These are phyloP conservation scores for Gnetum montanum DNA, from an alignment of 75 land plant genomes.

Conservation along the genomic window DNA sequence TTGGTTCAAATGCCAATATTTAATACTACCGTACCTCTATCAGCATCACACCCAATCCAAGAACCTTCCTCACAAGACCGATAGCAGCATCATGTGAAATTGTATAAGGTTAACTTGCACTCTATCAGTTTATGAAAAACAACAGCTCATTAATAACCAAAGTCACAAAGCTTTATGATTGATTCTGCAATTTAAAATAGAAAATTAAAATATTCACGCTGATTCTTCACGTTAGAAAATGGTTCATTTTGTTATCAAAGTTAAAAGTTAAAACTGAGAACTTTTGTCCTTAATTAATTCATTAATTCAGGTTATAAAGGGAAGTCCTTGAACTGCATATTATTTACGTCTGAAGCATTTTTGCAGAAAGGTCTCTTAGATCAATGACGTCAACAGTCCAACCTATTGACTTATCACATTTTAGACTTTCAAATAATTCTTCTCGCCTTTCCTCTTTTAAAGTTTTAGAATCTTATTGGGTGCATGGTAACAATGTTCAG, in stretches of 20 bases:
- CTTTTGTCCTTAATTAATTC: too few species aligned
- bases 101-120: constrained; percentile 69
- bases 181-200: neutral
- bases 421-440: constrained; percentile 74
- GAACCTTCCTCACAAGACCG: constrained; percentile 58
- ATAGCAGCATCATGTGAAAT: constrained; percentile 95
- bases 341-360: constrained; percentile 73
- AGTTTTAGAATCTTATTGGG: constrained; percentile 78
- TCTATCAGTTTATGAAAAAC: constrained; percentile 34
- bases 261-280: neutral
- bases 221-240: too few species aligned
- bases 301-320: too few species aligned
- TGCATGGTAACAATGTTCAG: constrained; percentile 1
- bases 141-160: neutral
- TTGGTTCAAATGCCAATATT: too few species aligned
- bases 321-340: too few species aligned
- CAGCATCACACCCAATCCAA: constrained; percentile 61
- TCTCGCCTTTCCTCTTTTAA: constrained; percentile 91
- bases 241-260: neutral
- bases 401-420: constrained; percentile 66
- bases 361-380: constrained; percentile 79
- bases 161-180: neutral
- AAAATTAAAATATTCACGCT: neutral
- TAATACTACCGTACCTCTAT: constrained; percentile 82
- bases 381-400: constrained; percentile 98